phyloP scores from a whole-genome alignment of 2,329 filamentous ascomycete genomes.

The Macrophomina phaseolina region DNA sequence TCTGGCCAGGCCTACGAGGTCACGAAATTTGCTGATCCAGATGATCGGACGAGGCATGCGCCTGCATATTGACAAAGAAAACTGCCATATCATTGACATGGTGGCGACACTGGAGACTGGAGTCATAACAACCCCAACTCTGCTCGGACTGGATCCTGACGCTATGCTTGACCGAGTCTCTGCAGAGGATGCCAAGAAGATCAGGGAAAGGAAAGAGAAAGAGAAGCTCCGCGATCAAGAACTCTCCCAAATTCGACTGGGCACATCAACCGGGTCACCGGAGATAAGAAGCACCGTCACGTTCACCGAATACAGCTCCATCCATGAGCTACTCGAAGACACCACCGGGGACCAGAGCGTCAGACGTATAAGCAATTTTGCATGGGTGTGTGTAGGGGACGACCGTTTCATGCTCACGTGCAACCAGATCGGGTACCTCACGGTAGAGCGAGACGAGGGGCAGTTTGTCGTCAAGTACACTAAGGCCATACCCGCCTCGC shows the following conservation, averaged over 20 bases:
- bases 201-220: slow-evolving; percentile 57
- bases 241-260: slow-evolving; percentile 73
- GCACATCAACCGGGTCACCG: slow-evolving; percentile 57
- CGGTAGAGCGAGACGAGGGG: slow-evolving; percentile 54
- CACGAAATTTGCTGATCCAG: slow-evolving; percentile 90
- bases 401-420: slow-evolving; percentile 74
- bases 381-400: slow-evolving; percentile 82
- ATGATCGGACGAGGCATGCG: slow-evolving; percentile 98
- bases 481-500: slow-evolving; percentile 42
- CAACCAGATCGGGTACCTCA: slow-evolving; percentile 64
- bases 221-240: slow-evolving; percentile 48
- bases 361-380: slow-evolving; percentile 71
- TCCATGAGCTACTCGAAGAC: slow-evolving; percentile 89
- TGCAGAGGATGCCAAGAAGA: slow-evolving; percentile 64
- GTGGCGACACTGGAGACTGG: slow-evolving; percentile 84
- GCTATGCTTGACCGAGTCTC: slow-evolving; percentile 74
- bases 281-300: slow-evolving; percentile 57
- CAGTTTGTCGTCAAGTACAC: slow-evolving; percentile 54
- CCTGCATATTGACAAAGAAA: slow-evolving; percentile 75
- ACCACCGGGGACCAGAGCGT: slow-evolving; percentile 80
- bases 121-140: slow-evolving; percentile 86
- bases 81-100: slow-evolving; percentile 97
- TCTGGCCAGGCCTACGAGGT: slow-evolving; percentile 85
- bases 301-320: slow-evolving; percentile 89
- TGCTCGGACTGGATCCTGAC: slow-evolving; percentile 88